Evolutionary conservation across 257 asterid genomes (phyloP), one percentile per base, ranked within the genome.

Genomic region (Anisodus acutangulus): DNA sequence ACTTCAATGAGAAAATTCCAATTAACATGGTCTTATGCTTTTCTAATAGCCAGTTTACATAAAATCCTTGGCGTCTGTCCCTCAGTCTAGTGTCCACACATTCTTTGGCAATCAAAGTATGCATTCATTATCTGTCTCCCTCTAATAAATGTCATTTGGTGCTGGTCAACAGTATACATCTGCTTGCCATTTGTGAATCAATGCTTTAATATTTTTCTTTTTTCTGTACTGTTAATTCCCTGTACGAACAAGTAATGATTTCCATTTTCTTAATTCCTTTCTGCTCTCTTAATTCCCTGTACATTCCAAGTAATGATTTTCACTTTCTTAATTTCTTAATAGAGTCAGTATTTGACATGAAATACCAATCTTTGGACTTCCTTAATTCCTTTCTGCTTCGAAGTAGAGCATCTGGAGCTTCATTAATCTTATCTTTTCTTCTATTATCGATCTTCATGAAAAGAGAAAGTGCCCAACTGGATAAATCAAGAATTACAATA

Each of bases 401-500:
- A 49, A 15, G 26, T 68, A 68, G 76, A 68, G 76, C 12, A 68
- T 67, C 49, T 68, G 76, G 51, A 37, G 51, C 76, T 15, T 68
- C 51, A 68, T 68, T 39, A 37, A 68, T 68, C 51, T 68, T 6
- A 3, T 15, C 4, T 15, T 68, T 68, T 37, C 26, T 37, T 68
- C 76, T 37, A 37, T 68, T 15, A 37, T 15, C 76, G 4, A 68
- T 37, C 76, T 67, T 35, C 74, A 37, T 68, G 74, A 13, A 37
- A 68, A 68, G 51, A 10, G 76, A 7, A 68, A 37, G 51, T n/a
- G 49, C 12, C 19, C 51, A 68, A 68, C 76, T 68, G 76, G 76
- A 67, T 68, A 68, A 68, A 68, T 26, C 51, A 37, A 68, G 19
- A 67, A 68, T 37, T 68, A 68, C 51, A 37, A 68, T 68, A 68